A percentile compares a stretch with the other conserved stretches of the same genome.
These are phyloP conservation scores for Amylostereum areolatum DNA, from an alignment of 1,284 basidiomycete genomes.

Conservation along the genomic window DNA sequence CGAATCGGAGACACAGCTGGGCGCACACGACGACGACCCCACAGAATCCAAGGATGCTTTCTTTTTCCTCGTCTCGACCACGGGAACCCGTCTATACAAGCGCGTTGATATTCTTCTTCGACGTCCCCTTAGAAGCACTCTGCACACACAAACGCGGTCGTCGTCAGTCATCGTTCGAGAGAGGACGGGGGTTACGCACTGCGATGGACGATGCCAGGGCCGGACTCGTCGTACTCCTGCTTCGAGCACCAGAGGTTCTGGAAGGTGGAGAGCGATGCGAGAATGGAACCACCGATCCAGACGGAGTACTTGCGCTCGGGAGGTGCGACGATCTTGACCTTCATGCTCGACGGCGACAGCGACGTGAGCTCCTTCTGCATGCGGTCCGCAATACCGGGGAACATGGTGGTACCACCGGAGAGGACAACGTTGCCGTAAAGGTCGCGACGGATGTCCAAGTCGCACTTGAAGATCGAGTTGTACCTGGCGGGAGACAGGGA, in stretches of 20 bases:
- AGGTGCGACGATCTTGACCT: constrained; percentile 93
- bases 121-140: too few relatives aligned
- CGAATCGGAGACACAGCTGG: too few relatives aligned
- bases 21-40: too few relatives aligned
- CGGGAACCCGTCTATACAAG: too few relatives aligned
- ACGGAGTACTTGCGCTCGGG: constrained; percentile 94
- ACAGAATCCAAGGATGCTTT: too few relatives aligned
- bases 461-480: constrained; percentile 84
- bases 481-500: constrained; percentile 42
- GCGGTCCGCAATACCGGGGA: constrained; percentile 94
- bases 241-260: constrained; percentile 92
- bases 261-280: constrained; percentile 95
- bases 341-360: constrained; percentile 83
- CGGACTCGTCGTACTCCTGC: constrained; percentile 88
- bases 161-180: too few relatives aligned
- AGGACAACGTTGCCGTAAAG: constrained; percentile 93
- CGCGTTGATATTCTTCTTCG: too few relatives aligned
- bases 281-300: constrained; percentile 99
- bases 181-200: constrained; percentile 28
- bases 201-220: constrained; percentile 82
- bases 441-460: constrained; percentile 81
- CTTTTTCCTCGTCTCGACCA: too few relatives aligned
- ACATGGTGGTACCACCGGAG: constrained; percentile 96
- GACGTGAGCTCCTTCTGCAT: constrained; percentile 97
- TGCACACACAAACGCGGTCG: too few relatives aligned